Evolutionary conservation across 768 basidiomycete genomes (phyloP), one percentile per base, ranked within the genome.

Genomic region (Artomyces pyxidatus): DNA sequence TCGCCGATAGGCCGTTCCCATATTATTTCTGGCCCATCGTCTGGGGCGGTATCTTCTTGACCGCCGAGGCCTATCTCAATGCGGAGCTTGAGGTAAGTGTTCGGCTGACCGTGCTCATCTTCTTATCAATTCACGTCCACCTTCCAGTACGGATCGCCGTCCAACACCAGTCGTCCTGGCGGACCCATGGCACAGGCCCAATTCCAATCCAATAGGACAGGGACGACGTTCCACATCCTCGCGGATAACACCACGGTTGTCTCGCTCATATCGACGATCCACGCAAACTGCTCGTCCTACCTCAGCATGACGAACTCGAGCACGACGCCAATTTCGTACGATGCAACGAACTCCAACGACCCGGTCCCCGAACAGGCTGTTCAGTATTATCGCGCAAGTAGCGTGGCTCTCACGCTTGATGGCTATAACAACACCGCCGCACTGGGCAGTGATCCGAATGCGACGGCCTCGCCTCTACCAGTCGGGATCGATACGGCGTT

Each of bases 401-500:
- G 50, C 32, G 53, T 58, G 19, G 53, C 45, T 16, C 60, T 64
- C 39, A 42, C 54, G 1, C 56, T 63, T 25, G 60, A 59, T 19
- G 59, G 59, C 14, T 64, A 62, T 46, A 62, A 62, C 45, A 55
- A 64, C 42, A 59, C 63, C 12, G 53, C 56, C 16, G 58, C 52
- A 29, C 42, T 58, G 22, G 55, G 61, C 1, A 42, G 37, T 25
- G 66, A 77, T 19, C 61, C 68, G 7, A 73, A 68, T 25, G 53
- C 62, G 0, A 62, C 75, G 0, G 68, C 77, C 48, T 67, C 74
- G 0, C 71, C 80, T 0, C 66, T 87, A 1, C 83, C 82, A 1
- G 60, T 63, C 2, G 67, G 65, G 38, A 67, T 81, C n/a, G 75
- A 83, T 54, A 63, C 46, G 27, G 67, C 59, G 1, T 65, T 85